These are phyloP conservation scores for Petasospora rhodanensis DNA, from an alignment of 1,139 yeast species.

Conservation along the genomic window DNA sequence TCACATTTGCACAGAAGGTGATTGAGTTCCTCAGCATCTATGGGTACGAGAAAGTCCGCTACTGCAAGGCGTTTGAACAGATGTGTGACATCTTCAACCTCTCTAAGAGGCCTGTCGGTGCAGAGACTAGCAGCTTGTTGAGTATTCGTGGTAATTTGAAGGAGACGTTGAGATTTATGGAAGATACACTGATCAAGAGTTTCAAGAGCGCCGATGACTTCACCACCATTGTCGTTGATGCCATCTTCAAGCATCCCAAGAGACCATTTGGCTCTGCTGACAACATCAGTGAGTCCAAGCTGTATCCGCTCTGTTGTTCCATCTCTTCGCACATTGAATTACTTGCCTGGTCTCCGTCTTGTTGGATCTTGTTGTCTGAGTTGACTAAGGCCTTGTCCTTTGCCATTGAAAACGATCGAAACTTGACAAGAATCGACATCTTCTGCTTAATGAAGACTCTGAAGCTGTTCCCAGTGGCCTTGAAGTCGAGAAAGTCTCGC, in stretches of 20 bases:
- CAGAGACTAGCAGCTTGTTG: constrained; percentile 10
- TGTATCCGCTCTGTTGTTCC: constrained; percentile 18
- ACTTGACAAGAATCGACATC: constrained; percentile 15
- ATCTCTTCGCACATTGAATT: constrained; percentile 18
- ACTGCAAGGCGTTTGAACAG: constrained; percentile 12
- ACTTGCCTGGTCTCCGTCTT: constrained; percentile 8
- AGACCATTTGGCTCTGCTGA: constrained; percentile 9
- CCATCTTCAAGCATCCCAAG: constrained; percentile 6
- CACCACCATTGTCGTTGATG: constrained; percentile 5
- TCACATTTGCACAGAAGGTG: constrained; percentile 12
- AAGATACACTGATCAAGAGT: constrained; percentile 11
- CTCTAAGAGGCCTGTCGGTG: constrained; percentile 5
- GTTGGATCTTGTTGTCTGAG: constrained; percentile 17
- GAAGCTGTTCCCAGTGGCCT: constrained; percentile 13
- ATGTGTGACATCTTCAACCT: constrained; percentile 11
- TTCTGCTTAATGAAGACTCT: constrained; percentile 17
- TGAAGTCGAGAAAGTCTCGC: constrained; percentile 14
- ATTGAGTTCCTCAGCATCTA: constrained; percentile 15
- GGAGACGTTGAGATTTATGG: constrained; percentile 14
- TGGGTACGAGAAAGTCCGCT: constrained; percentile 14
- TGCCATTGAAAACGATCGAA: constrained; percentile 10
- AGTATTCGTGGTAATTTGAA: constrained; percentile 12
- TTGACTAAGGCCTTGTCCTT: constrained; percentile 8
- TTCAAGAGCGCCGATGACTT: constrained; percentile 11
- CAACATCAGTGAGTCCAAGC: constrained; percentile 15